phyloP scores from a whole-genome alignment of 805 yeast genomes.

The Lipomyces spencermartinsiae region DNA sequence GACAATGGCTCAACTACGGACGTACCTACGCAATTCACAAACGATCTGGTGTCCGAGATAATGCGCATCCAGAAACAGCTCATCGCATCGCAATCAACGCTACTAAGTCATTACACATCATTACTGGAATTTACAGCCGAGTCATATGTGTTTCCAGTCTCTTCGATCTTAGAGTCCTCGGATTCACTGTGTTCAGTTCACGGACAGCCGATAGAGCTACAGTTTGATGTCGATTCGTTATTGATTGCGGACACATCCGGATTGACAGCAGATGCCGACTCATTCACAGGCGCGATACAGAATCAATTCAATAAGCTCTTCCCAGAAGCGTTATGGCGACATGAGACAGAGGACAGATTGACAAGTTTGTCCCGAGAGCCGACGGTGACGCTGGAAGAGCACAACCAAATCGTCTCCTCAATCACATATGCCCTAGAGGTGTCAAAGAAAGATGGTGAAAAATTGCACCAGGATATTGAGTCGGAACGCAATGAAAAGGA shows the following conservation, averaged over 20 bases:
- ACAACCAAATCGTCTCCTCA: not conserved
- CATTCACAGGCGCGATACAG: not conserved
- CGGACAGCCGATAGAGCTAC: not conserved
- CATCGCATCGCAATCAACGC: constrained; percentile 11
- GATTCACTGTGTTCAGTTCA: not conserved
- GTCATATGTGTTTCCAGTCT: constrained; percentile 25
- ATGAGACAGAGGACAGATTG: not conserved
- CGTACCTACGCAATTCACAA: not conserved
- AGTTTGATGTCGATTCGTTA: constrained; percentile 15
- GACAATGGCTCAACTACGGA: not conserved
- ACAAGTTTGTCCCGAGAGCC: not conserved
- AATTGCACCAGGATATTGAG: not conserved
- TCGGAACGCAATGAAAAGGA: constrained; percentile 2
- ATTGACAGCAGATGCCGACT: not conserved
- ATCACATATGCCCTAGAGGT: not conserved
- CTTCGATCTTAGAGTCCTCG: constrained; percentile 9
- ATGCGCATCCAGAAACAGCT: constrained; percentile 16
- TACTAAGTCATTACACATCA: constrained; percentile 15
- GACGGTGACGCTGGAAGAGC: not conserved
- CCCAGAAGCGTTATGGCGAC: not conserved
- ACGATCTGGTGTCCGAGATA: not conserved
- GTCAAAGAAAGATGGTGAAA: not conserved
- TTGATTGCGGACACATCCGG: not conserved
- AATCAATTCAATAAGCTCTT: not conserved
- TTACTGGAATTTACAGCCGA: constrained; percentile 15